These are phyloP conservation scores for Cryphonectria parasitica DNA, from an alignment of 2,329 filamentous ascomycete genomes.

Conservation along the genomic window DNA sequence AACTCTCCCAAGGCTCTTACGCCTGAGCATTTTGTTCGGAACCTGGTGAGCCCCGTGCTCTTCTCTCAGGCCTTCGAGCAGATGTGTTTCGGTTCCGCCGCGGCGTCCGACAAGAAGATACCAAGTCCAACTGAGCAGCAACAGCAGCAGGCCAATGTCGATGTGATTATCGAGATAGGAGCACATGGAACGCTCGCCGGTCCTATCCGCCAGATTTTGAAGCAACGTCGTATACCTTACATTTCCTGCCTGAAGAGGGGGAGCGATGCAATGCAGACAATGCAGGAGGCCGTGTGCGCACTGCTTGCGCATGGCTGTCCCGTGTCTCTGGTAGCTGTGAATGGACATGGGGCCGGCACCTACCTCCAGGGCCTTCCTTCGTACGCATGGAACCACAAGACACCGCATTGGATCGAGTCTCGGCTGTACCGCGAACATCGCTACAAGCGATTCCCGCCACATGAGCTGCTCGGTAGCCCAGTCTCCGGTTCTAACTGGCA, in stretches of 20 bases:
- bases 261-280: neutral
- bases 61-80: slow-evolving; percentile 9
- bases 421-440: slow-evolving; percentile 36
- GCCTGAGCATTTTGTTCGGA: slow-evolving; percentile 32
- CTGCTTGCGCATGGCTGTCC: neutral
- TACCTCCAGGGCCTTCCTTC: slow-evolving; percentile 31
- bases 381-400: slow-evolving; percentile 29
- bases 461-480: slow-evolving; percentile 45
- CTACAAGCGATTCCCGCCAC: slow-evolving; percentile 39
- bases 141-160: slow-evolving; percentile 33
- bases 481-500: slow-evolving; percentile 36
- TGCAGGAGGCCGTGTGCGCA: neutral
- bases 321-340: neutral
- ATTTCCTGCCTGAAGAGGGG: neutral
- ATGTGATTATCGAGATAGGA: slow-evolving; percentile 37
- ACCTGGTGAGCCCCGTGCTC: slow-evolving; percentile 4
- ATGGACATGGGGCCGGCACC: slow-evolving; percentile 4
- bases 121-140: too few species aligned
- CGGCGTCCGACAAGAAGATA: too few species aligned
- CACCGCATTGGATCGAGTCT: slow-evolving; percentile 22
- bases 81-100: slow-evolving; percentile 16
- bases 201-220: slow-evolving; percentile 35
- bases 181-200: slow-evolving; percentile 37
- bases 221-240: neutral
- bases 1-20: neutral